Evolutionary conservation across 495 filamentous ascomycete genomes (phyloP).

Genomic region (Apiosordaria backusii): DNA sequence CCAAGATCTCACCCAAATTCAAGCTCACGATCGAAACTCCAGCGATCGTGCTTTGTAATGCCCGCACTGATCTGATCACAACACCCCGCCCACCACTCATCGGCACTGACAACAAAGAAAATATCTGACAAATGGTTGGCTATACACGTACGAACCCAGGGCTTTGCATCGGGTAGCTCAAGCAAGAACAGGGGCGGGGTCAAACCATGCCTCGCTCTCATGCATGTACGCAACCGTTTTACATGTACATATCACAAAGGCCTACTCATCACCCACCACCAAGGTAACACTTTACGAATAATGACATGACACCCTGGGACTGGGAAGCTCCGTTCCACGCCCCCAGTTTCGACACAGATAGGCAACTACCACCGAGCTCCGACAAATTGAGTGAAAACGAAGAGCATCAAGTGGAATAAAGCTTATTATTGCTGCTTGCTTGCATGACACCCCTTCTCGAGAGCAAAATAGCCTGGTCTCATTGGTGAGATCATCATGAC

Average conservation of each 20-base stretch:
- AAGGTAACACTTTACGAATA: not conserved
- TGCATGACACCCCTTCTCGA: no score
- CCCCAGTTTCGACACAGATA: not conserved
- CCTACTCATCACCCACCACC: not conserved
- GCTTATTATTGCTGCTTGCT: not conserved
- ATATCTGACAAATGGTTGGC: not conserved
- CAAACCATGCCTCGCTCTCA: not conserved
- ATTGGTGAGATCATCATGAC: slow-evolving; percentile 31
- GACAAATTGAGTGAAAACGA: not conserved
- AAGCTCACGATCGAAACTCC: not conserved
- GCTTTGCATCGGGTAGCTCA: not conserved
- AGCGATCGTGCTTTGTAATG: not conserved
- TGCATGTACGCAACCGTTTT: not conserved
- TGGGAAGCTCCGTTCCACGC: not conserved
- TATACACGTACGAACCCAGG: not conserved
- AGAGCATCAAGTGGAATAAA: no score
- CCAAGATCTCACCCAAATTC: not conserved
- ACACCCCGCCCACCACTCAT: not conserved
- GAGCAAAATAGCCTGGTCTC: not conserved
- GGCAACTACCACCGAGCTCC: no score
- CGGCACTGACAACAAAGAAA: not conserved
- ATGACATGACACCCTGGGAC: not conserved
- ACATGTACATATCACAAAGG: not conserved
- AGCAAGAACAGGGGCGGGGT: not conserved
- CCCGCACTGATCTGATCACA: no score